A percentile compares a stretch with the other conserved stretches of the same genome.
These are phyloP conservation scores for Borovskyia barvae DNA, from an alignment of 208 protist genomes.

Conservation along the genomic window DNA sequence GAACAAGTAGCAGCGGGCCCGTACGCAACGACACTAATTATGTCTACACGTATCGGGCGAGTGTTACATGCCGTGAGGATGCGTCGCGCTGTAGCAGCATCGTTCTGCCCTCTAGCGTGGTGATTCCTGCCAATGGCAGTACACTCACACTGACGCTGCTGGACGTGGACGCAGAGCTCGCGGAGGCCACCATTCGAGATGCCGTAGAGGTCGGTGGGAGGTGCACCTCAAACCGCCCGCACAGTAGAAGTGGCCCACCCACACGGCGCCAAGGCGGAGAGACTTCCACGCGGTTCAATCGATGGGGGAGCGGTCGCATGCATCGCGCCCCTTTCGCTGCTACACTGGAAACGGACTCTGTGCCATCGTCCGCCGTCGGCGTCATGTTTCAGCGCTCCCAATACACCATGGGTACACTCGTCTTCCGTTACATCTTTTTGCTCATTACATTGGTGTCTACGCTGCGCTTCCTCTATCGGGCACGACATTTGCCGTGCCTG, in stretches of 20 bases:
- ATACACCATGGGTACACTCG: constrained; percentile 67
- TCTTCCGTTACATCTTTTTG: constrained; percentile 65
- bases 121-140: constrained; percentile 34
- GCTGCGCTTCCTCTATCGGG: constrained; percentile 51
- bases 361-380: constrained; percentile 36
- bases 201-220: too few species aligned
- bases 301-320: too few species aligned
- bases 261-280: too few species aligned
- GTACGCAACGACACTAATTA: constrained; percentile 6
- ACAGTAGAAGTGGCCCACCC: too few species aligned
- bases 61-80: constrained; percentile 43
- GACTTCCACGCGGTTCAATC: too few species aligned
- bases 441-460: constrained; percentile 39
- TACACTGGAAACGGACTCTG: too few species aligned
- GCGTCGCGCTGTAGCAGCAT: constrained; percentile 52
- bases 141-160: constrained; percentile 57
- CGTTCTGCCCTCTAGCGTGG: constrained; percentile 51
- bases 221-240: too few species aligned
- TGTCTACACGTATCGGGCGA: constrained; percentile 41
- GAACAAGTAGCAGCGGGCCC: not conserved
- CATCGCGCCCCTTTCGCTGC: too few species aligned
- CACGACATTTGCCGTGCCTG: constrained; percentile 14
- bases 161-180: constrained; percentile 52
- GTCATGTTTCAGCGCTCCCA: constrained; percentile 58
- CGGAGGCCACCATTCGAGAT: constrained; percentile 26